A percentile compares a stretch with the other conserved stretches of the same genome.
phyloP scores from a whole-genome alignment of 441 rosid species.

The Sinapis alba region DNA sequence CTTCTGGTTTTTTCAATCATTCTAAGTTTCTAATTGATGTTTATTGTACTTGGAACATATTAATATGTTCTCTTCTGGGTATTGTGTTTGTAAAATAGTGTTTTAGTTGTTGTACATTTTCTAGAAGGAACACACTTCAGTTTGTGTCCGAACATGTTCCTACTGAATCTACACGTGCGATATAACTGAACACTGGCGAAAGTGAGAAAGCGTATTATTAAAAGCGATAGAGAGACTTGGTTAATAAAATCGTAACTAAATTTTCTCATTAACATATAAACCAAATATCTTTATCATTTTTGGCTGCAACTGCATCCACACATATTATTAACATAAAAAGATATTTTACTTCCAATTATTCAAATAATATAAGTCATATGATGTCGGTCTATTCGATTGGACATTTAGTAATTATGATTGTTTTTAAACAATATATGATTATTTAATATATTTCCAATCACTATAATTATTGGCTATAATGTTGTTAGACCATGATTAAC shows the following conservation, averaged over 20 bases:
- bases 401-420: neutral
- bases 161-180: neutral
- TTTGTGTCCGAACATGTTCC: neutral
- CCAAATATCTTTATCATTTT: neutral
- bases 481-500: too few species aligned
- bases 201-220: neutral
- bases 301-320: neutral
- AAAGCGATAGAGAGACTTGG: neutral
- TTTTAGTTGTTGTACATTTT: neutral
- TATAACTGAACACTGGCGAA: neutral
- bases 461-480: too few species aligned
- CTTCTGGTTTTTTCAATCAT: conserved; percentile 33
- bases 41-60: neutral
- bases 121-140: neutral
- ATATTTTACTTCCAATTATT: neutral
- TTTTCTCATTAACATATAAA: neutral
- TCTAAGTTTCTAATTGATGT: conserved; percentile 5
- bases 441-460: too few species aligned
- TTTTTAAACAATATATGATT: too few species aligned
- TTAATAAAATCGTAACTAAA: neutral
- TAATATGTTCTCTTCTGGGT: neutral
- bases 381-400: neutral
- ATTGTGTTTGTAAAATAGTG: neutral
- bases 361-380: neutral
- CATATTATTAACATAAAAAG: neutral